Evolutionary conservation across 2,329 filamentous ascomycete genomes (phyloP).

Genomic region (Coccinonectria pachysandricola): DNA sequence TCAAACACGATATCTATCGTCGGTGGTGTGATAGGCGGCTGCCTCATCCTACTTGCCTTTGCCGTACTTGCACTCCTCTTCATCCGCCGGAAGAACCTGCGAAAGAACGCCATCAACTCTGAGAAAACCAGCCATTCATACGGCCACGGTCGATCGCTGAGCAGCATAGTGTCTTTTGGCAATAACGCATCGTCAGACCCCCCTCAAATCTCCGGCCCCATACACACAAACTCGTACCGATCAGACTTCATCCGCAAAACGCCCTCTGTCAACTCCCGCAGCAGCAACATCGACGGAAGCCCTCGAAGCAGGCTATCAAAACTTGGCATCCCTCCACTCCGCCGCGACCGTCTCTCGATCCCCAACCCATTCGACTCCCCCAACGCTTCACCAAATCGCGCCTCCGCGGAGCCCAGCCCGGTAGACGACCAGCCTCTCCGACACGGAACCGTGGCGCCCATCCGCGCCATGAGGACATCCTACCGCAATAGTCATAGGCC

Average conservation of each 20-base stretch:
- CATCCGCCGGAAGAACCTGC: constrained; percentile 23
- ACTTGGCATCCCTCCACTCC: constrained; percentile 2
- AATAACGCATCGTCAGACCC: constrained; percentile 19
- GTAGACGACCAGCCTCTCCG: constrained; percentile 17
- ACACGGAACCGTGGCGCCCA: constrained; percentile 23
- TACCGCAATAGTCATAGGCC: constrained; percentile 15
- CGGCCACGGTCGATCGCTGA: constrained; percentile 7
- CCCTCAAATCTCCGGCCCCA: constrained; percentile 43
- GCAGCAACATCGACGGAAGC: constrained; percentile 4
- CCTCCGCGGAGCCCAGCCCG: constrained; percentile 14
- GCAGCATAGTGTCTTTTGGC: constrained; percentile 16
- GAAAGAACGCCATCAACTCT: constrained; percentile 3
- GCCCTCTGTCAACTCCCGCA: constrained; percentile 8
- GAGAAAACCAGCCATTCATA: constrained; percentile 14
- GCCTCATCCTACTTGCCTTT: constrained; percentile 30
- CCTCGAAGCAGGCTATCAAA: too few relatives aligned
- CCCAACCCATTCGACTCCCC: constrained; percentile 28
- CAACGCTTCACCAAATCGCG: constrained; percentile 14
- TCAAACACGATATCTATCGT: constrained; percentile 31
- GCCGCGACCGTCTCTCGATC: constrained; percentile 22
- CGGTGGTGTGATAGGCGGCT: constrained; percentile 37
- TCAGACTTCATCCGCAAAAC: constrained; percentile 43
- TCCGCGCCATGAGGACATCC: constrained; percentile 29
- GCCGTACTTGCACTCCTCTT: constrained; percentile 31
- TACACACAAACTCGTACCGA: constrained; percentile 34